Conservation (phyloP, 345 rosid species). For the rapeseed (Brassica napus) region Da-Ae NC_063440.1:24546001-24546500, state of each 20-base stretch:
- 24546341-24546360: conserved; percentile 85
- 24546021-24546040: neutral
- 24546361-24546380: conserved; percentile 75
- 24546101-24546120: neutral
- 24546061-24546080: neutral
- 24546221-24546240: conserved; percentile 23
- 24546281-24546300: neutral
- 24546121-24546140: neutral
- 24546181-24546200: neutral
- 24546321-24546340: conserved; percentile 77
- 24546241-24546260: neutral
- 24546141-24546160: neutral
- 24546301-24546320: conserved; percentile 64
- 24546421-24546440: conserved; percentile 87
- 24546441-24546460: conserved; percentile 72
- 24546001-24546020: neutral
- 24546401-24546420: conserved; percentile 69
- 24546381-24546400: conserved; percentile 71
- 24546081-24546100: neutral
- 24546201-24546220: neutral
- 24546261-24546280: neutral
- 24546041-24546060: neutral
- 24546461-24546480: conserved; percentile 57
- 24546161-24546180: neutral
- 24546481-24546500: conserved; percentile 65